These are phyloP conservation scores for Fraxinus latifolia DNA, from an alignment of 305 asterid genomes.

Conservation along the genomic window DNA sequence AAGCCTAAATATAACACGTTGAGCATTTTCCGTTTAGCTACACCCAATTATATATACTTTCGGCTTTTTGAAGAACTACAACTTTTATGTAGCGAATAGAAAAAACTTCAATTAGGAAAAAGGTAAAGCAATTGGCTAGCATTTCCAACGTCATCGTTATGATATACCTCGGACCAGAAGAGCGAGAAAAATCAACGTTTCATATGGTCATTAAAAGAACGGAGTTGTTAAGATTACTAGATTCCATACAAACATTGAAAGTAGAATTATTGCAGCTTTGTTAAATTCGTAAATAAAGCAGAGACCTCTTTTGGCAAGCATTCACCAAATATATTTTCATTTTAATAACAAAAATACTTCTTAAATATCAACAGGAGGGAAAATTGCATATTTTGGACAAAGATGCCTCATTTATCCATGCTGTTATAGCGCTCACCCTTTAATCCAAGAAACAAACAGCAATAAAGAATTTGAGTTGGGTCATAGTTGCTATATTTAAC, in stretches of 20 bases:
- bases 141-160: background rate
- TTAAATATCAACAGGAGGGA: conserved; percentile 13
- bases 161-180: background rate
- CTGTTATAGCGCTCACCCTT: conserved; percentile 5
- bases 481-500: conserved; percentile 13
- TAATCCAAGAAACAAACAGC: background rate
- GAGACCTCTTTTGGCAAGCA: background rate
- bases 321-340: background rate
- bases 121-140: background rate
- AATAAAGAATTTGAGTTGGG: background rate
- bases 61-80: background rate
- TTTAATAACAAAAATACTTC: conserved; percentile 19
- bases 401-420: background rate
- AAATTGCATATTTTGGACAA: conserved; percentile 10
- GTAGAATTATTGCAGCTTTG: background rate
- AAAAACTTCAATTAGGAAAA: background rate
- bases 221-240: background rate
- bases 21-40: background rate
- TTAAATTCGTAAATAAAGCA: background rate
- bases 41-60: background rate
- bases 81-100: background rate
- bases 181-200: background rate
- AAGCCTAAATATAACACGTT: background rate
- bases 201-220: background rate
- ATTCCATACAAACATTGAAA: background rate